Conservation (phyloP, 768 basidiomycete species). For the Leucosporidium creatinivorum region DNA sequence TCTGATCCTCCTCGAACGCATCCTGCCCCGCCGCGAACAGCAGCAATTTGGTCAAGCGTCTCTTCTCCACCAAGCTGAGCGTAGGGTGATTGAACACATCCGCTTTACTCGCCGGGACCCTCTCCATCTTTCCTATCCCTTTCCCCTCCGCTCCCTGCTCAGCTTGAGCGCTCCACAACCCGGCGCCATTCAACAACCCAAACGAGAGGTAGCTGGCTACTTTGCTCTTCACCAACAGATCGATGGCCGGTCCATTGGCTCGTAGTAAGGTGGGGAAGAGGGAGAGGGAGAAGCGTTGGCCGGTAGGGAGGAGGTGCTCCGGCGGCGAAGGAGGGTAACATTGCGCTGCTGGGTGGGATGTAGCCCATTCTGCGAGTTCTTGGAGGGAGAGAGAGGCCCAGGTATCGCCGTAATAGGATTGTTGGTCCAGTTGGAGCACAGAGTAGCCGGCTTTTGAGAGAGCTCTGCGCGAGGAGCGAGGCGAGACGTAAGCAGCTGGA, state of each 20-base stretch:
- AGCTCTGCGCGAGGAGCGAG: slow-evolving; percentile 50
- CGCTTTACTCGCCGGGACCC: slow-evolving; percentile 83
- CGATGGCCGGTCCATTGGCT: slow-evolving; percentile 67
- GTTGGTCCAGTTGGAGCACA: slow-evolving; percentile 78
- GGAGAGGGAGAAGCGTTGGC: slow-evolving; percentile 75
- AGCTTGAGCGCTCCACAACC: slow-evolving; percentile 46
- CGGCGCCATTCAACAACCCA: slow-evolving; percentile 59
- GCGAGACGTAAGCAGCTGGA: background rate
- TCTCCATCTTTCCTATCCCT: slow-evolving; percentile 1
- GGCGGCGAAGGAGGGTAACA: slow-evolving; percentile 10
- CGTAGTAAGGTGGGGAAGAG: slow-evolving; percentile 76
- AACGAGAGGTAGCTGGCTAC: slow-evolving; percentile 89
- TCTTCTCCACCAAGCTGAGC: slow-evolving; percentile 72
- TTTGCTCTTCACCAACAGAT: slow-evolving; percentile 68
- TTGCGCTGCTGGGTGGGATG: background rate
- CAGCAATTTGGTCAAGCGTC: slow-evolving; percentile 85
- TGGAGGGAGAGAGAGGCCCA: slow-evolving; percentile 75
- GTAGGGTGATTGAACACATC: slow-evolving; percentile 80
- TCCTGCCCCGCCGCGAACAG: slow-evolving; percentile 57
- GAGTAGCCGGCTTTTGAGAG: slow-evolving; percentile 80
- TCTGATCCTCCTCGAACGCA: slow-evolving; percentile 44
- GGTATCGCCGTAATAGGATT: slow-evolving; percentile 74
- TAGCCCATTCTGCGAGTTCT: slow-evolving; percentile 52
- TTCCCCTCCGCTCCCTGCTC: slow-evolving; percentile 48
- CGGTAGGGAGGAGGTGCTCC: slow-evolving; percentile 47